phyloP scores from a whole-genome alignment of 768 basidiomycete genomes.

The Floccularia luteovirens region DNA sequence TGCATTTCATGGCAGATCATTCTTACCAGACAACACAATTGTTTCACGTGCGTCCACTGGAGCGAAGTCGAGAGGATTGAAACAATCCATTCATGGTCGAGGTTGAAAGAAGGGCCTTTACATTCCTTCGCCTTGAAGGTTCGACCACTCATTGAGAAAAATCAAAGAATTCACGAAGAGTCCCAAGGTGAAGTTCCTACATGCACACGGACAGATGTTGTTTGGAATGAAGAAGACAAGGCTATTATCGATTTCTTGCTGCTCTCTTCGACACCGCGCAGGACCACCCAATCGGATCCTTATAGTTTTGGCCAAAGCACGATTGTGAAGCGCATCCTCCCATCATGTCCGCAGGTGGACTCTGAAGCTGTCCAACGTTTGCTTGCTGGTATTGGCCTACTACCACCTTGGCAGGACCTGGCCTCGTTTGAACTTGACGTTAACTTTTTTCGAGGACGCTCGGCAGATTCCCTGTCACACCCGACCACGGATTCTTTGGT shows the following conservation, averaged over 20 bases:
- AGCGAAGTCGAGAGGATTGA: constrained; percentile 45
- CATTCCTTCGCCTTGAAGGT: constrained; percentile 46
- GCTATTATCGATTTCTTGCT: constrained; percentile 53
- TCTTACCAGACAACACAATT: constrained; percentile 38
- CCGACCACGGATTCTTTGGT: too few species aligned
- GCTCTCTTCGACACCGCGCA: constrained; percentile 39
- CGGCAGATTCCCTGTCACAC: too few species aligned
- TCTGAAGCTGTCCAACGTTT: constrained; percentile 34
- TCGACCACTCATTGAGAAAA: constrained; percentile 26
- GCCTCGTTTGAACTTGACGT: constrained; percentile 30
- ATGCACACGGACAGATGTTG: constrained; percentile 16
- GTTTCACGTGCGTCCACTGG: constrained; percentile 60
- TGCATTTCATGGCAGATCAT: constrained; percentile 44
- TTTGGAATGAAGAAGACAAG: constrained; percentile 47
- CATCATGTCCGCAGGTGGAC: constrained; percentile 21
- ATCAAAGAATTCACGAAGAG: constrained; percentile 17
- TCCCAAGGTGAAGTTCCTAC: constrained; percentile 23
- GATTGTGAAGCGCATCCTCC: constrained; percentile 51
- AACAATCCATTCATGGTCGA: constrained; percentile 40
- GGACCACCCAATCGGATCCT: constrained; percentile 53
- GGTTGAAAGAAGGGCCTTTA: constrained; percentile 29
- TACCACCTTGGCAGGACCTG: constrained; percentile 78
- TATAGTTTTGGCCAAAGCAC: constrained; percentile 42
- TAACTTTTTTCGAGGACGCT: constrained; percentile 21
- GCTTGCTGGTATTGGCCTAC: constrained; percentile 64